Base-by-base conservation (phyloP, 306 rosid species). In the Castanea crenata region DNA sequence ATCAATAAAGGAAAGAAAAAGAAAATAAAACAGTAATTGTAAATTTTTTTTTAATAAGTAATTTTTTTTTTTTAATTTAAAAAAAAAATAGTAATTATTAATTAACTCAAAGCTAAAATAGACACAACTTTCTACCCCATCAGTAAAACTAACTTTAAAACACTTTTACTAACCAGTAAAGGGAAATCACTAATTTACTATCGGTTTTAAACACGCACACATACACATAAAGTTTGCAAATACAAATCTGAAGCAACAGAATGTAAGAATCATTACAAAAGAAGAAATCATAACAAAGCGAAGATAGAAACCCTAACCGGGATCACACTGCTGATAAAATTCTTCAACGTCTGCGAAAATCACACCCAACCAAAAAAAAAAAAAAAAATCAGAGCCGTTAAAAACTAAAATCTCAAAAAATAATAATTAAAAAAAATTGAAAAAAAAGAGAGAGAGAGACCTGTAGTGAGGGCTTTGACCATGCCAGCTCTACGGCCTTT, bases 311-410 rank as follows among this genome's bases (percentile, higher is more conserved):
- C 80, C 85, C 92, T 83, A 81, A 90, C 94, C 91, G 67, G 94
- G 97, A 87, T 92, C 91, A 72, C 92, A 90, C 86, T 81, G 90
- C 78, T 74, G 84, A 74, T 76, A 90, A 74, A 92, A 92, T 55
- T 84, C 82, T 41, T 76, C 90, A 20, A 86, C 88, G 74, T 92
- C 94, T 92, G 91, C 83, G 55, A 25, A 57, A 57, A 54, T 13
- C 41, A 34, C 20, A 62, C 46, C 13, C 19, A 18, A 76, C 52
- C n/a, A 56, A 31, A 49, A n/a, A 32, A 67, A 29, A 32, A 67
- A 29, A 27, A 73, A 44, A 77, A 80, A 51, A 31, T 12, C 55
- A 41, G 29, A 54, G 29, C 25, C 29, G 55, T 67, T 2, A 61
- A 21, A 54, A 34, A 7, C 49, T 14, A 46, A 46, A 65, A 16